Evolutionary conservation across 1,284 basidiomycete genomes (phyloP).

Genomic region (Exobasidium cylindrosporum): DNA sequence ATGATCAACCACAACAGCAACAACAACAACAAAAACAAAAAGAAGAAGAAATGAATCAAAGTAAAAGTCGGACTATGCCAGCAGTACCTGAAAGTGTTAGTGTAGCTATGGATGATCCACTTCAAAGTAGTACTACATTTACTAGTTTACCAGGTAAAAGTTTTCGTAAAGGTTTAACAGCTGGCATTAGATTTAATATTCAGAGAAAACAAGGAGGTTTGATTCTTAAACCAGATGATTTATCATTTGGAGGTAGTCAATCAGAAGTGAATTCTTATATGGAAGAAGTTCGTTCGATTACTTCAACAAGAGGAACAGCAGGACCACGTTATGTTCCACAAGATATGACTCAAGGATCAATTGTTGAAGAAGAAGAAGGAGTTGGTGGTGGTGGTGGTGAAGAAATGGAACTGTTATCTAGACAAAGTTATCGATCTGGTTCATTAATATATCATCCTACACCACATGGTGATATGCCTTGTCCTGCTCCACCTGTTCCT

Average conservation of each 20-base stretch:
- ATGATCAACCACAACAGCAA: background rate
- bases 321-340: background rate
- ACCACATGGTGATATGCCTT: background rate
- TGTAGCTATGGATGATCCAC: slow-evolving; percentile 22
- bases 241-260: background rate
- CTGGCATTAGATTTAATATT: background rate
- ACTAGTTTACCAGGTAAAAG: background rate
- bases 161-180: background rate
- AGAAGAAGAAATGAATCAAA: too few species aligned
- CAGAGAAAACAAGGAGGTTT: background rate
- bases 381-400: too few species aligned
- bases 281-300: background rate
- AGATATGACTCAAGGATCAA: background rate
- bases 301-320: background rate
- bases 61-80: slow-evolving; percentile 31
- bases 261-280: background rate
- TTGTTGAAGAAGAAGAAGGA: too few species aligned
- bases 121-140: background rate
- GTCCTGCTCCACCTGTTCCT: slow-evolving; percentile 14
- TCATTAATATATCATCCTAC: background rate
- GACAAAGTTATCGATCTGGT: slow-evolving; percentile 16
- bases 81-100: slow-evolving; percentile 43
- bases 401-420: background rate
- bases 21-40: background rate
- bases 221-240: background rate